phyloP scores from a whole-genome alignment of 2,329 filamentous ascomycete species.

The Xylaria digitata region DNA sequence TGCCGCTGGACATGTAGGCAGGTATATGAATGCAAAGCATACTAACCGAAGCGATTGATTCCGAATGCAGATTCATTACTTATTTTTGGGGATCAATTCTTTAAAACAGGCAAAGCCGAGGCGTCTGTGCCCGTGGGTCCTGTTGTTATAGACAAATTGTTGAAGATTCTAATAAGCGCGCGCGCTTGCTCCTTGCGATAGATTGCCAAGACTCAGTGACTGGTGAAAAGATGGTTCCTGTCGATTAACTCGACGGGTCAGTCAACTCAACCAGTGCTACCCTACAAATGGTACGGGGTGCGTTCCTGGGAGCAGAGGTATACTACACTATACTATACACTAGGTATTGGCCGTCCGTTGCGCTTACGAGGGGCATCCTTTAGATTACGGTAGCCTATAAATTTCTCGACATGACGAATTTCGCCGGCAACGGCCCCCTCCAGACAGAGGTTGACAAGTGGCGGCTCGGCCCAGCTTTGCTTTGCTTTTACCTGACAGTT shows the following conservation, averaged over 20 bases:
- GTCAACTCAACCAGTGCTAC: conserved; percentile 5
- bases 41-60: conserved; percentile 6
- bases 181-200: conserved; percentile 24
- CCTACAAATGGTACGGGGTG: conserved; percentile 12
- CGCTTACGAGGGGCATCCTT: conserved; percentile 10
- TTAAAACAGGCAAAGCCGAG: conserved; percentile 13
- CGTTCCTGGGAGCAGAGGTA: conserved; percentile 4
- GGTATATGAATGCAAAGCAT: conserved; percentile 6
- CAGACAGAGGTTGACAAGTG: conserved; percentile 34
- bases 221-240: conserved; percentile 17
- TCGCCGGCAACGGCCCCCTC: conserved; percentile 8
- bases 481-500: not conserved
- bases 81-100: conserved; percentile 13
- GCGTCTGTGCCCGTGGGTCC: conserved; percentile 10
- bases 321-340: conserved; percentile 2
- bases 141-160: conserved; percentile 1
- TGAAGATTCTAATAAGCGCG: conserved; percentile 27
- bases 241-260: not conserved
- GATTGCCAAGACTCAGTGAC: conserved; percentile 22
- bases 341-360: conserved; percentile 11
- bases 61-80: conserved; percentile 2
- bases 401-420: not conserved
- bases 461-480: conserved; percentile 1
- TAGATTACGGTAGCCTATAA: conserved; percentile 22
- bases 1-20: not conserved